phyloP scores from a whole-genome alignment of 2,329 filamentous ascomycete species.

The Venturia carpophila region DNA sequence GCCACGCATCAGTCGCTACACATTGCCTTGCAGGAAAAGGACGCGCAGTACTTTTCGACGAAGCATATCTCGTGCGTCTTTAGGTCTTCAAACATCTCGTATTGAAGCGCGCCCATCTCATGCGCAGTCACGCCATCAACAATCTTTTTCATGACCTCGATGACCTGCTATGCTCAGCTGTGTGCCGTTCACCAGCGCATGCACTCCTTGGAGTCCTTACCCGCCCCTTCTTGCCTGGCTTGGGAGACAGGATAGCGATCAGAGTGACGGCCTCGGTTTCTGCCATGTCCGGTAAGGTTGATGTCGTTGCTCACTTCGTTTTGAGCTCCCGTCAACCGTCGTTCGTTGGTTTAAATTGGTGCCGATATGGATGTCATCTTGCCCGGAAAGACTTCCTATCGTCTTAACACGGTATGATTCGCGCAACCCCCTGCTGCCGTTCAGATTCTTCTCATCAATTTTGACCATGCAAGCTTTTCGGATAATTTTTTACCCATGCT shows the following conservation, averaged over 20 bases:
- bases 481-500: background rate
- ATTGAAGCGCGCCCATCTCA: conserved; percentile 10
- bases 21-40: background rate
- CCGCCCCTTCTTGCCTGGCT: conserved; percentile 12
- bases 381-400: background rate
- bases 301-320: background rate
- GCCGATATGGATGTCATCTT: conserved; percentile 4
- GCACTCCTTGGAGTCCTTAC: conserved; percentile 9
- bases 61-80: conserved; percentile 5
- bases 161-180: background rate
- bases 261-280: conserved; percentile 13
- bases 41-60: conserved; percentile 12
- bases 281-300: conserved; percentile 12
- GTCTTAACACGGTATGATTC: background rate
- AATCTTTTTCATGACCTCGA: conserved; percentile 6
- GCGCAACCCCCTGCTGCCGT: background rate
- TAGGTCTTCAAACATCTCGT: conserved; percentile 6
- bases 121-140: conserved; percentile 2
- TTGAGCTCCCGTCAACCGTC: background rate
- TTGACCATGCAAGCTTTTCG: background rate
- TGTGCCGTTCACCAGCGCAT: background rate
- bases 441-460: background rate
- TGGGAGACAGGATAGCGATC: conserved; percentile 10
- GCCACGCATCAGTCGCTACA: conserved; percentile 6
- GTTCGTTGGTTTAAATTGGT: background rate